Evolutionary conservation across 139 green algal genomes (phyloP).

Genomic region (Trebouxia sp.): DNA sequence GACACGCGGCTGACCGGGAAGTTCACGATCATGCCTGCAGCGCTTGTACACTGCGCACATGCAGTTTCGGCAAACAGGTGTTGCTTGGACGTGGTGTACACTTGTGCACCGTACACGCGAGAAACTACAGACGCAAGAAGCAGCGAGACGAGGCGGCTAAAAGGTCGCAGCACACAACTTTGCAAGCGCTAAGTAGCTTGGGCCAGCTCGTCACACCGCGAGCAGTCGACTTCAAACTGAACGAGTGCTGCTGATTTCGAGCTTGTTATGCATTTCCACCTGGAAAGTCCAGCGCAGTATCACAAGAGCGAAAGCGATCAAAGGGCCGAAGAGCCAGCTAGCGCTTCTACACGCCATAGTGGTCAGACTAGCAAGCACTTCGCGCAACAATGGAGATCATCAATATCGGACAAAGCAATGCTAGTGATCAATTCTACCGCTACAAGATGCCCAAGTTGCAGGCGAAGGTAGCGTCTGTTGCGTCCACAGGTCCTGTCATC

Average conservation of each 20-base stretch:
- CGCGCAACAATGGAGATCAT: conserved; percentile 27
- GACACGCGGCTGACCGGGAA: too few relatives aligned
- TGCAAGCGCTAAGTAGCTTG: background rate
- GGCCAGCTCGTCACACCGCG: background rate
- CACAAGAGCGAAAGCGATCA: background rate
- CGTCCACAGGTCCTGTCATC: background rate
- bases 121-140: too few relatives aligned
- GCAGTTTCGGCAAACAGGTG: too few relatives aligned
- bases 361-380: background rate
- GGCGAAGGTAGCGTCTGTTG: conserved; percentile 68
- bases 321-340: background rate
- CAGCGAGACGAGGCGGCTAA: too few relatives aligned
- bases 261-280: conserved; percentile 20
- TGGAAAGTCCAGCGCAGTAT: conserved; percentile 9
- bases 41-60: too few relatives aligned
- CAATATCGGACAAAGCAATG: conserved; percentile 92
- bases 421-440: conserved; percentile 87
- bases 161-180: background rate
- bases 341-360: conserved; percentile 5
- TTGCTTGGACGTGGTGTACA: too few relatives aligned
- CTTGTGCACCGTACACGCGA: too few relatives aligned
- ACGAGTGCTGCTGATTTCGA: background rate
- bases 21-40: too few relatives aligned
- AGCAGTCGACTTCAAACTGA: background rate
- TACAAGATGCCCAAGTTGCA: conserved; percentile 99